phyloP scores from a whole-genome alignment of 139 green algal species.

The Micromonas pusilla region DNA sequence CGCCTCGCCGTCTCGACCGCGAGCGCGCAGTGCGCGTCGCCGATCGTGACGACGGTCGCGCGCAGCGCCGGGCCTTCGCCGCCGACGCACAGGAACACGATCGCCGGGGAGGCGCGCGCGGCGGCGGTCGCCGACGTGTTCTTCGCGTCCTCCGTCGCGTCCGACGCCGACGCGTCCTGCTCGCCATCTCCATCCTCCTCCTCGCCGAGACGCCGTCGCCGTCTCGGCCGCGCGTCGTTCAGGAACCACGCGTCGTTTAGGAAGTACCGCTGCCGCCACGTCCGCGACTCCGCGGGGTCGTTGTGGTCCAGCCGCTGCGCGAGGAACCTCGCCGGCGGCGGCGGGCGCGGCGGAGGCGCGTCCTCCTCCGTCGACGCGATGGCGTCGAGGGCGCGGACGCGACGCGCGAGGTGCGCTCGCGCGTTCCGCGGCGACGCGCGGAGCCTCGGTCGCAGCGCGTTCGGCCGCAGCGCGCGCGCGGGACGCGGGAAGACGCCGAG shows the following conservation, averaged over 20 bases:
- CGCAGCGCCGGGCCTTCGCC: slow-evolving; percentile 31
- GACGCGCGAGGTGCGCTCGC: not conserved
- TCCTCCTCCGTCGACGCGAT: not conserved
- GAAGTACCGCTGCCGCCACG: slow-evolving; percentile 33
- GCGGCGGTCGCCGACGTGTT: not conserved
- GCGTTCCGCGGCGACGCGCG: not conserved
- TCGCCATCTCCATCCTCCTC: no score
- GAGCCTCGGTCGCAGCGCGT: not conserved
- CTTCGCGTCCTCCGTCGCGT: not conserved
- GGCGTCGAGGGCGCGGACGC: not conserved
- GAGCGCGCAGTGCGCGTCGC: slow-evolving; percentile 21
- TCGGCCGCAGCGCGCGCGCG: not conserved
- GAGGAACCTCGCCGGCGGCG: not conserved
- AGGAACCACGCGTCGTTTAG: slow-evolving; percentile 32
- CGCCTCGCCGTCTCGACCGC: slow-evolving; percentile 12
- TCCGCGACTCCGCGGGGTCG: not conserved
- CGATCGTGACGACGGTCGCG: slow-evolving; percentile 4
- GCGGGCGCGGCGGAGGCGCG: not conserved
- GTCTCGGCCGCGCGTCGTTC: no score
- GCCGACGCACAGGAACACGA: slow-evolving; percentile 35
- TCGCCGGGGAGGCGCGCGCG: not conserved
- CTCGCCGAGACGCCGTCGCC: no score
- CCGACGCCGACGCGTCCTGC: no score
- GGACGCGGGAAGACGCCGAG: not conserved
- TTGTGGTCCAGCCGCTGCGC: slow-evolving; percentile 1